phyloP scores from a whole-genome alignment of 192 early-diverging fungal species.

The Gaertneriomyces sp. region DNA sequence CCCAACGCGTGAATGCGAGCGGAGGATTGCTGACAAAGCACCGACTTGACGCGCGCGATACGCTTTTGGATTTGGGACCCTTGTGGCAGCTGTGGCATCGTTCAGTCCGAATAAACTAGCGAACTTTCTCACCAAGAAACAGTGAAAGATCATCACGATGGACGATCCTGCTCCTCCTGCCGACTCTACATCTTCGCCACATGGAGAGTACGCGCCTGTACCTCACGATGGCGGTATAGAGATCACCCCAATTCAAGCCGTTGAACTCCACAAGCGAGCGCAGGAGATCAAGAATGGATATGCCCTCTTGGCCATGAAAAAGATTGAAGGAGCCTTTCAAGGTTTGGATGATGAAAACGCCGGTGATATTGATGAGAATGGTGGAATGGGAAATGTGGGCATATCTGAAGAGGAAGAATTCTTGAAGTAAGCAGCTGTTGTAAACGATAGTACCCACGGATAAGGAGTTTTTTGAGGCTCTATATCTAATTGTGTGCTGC shows the following conservation, averaged over 20 bases:
- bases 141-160: too few relatives aligned
- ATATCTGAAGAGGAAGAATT: slow-evolving; percentile 19
- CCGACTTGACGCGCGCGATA: too few relatives aligned
- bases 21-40: too few relatives aligned
- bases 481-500: neutral
- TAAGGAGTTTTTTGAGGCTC: neutral
- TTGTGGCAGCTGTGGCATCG: too few relatives aligned
- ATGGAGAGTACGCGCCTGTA: neutral
- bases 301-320: slow-evolving; percentile 31
- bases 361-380: neutral
- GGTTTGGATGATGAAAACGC: slow-evolving; percentile 15
- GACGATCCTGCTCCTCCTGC: too few relatives aligned
- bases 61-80: too few relatives aligned
- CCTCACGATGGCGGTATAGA: slow-evolving; percentile 12
- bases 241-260: slow-evolving; percentile 28
- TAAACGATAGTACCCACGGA: neutral
- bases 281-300: slow-evolving; percentile 30
- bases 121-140: too few relatives aligned
- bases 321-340: slow-evolving; percentile 19
- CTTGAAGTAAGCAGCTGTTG: slow-evolving; percentile 18
- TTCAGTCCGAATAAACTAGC: too few relatives aligned
- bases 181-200: too few relatives aligned
- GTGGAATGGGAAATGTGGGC: neutral
- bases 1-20: too few relatives aligned
- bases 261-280: slow-evolving; percentile 26